These are phyloP conservation scores for Aureobasidium namibiae DNA, from an alignment of 2,329 filamentous ascomycete genomes.

Conservation along the genomic window DNA sequence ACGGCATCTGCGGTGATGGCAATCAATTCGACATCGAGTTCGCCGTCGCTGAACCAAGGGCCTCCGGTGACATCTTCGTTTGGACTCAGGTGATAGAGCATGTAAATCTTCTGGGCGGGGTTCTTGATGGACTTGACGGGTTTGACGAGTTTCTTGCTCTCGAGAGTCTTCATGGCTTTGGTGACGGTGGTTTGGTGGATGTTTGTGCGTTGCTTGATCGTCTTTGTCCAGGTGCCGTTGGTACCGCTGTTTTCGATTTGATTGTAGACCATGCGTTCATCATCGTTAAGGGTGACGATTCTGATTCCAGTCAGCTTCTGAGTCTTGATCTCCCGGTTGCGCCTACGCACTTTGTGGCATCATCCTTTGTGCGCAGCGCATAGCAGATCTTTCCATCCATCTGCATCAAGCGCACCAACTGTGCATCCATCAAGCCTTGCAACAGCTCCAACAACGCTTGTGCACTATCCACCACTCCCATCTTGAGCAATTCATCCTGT, in stretches of 20 bases:
- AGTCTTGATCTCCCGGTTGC: not conserved
- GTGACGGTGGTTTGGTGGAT: constrained; percentile 78
- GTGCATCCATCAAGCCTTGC: constrained; percentile 23
- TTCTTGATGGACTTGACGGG: constrained; percentile 87
- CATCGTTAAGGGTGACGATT: constrained; percentile 42
- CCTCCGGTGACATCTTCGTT: constrained; percentile 88
- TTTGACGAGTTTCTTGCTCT: constrained; percentile 73
- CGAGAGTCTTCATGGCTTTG: constrained; percentile 74
- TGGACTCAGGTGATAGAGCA: constrained; percentile 75
- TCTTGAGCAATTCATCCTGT: constrained; percentile 23
- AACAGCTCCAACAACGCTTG: constrained; percentile 24
- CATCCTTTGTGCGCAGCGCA: constrained; percentile 15
- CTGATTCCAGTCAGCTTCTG: constrained; percentile 21
- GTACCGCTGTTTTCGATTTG: constrained; percentile 15
- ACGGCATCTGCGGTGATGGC: constrained; percentile 65
- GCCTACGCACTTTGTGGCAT: constrained; percentile 14
- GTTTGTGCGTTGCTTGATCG: constrained; percentile 69
- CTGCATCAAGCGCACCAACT: constrained; percentile 26
- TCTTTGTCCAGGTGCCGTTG: constrained; percentile 68
- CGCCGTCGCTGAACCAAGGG: constrained; percentile 87
- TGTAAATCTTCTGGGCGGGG: constrained; percentile 90
- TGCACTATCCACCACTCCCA: constrained; percentile 18
- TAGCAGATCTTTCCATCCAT: constrained; percentile 23
- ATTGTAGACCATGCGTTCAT: constrained; percentile 69
- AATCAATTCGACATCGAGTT: constrained; percentile 83